Conservation (phyloP, 768 basidiomycete species). For the Suillus discolor region DNA sequence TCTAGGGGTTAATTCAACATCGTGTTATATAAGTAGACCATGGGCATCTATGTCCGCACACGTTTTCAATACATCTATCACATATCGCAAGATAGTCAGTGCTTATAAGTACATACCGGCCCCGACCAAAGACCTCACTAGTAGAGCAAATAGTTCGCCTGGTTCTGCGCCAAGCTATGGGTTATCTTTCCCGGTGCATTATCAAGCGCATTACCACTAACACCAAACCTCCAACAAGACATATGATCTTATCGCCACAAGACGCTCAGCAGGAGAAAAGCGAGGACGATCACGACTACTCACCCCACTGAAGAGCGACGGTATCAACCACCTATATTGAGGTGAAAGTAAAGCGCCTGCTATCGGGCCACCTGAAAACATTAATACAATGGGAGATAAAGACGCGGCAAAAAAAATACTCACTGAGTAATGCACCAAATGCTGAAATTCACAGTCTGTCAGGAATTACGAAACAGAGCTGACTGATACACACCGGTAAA, state of each 20-base stretch:
- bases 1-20: not conserved
- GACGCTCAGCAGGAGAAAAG: not conserved
- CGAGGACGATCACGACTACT: constrained; percentile 6
- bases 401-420: not conserved
- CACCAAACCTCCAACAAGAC: not conserved
- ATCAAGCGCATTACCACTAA: not conserved
- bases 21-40: not conserved
- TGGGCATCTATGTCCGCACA: not conserved
- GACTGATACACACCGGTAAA: constrained; percentile 37
- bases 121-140: not conserved
- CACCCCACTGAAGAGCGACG: constrained; percentile 54
- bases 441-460: constrained; percentile 15
- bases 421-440: constrained; percentile 23
- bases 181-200: not conserved
- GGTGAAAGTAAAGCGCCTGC: constrained; percentile 56
- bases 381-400: constrained; percentile 26
- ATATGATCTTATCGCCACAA: not conserved
- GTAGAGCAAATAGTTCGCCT: not conserved
- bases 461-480: not conserved
- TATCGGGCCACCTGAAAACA: constrained; percentile 53
- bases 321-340: constrained; percentile 58
- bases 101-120: not conserved
- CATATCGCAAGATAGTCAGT: not conserved
- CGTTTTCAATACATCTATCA: not conserved
- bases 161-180: not conserved